phyloP scores from a whole-genome alignment of 2,329 filamentous ascomycete genomes.

The Fusarium armeniacum region DNA sequence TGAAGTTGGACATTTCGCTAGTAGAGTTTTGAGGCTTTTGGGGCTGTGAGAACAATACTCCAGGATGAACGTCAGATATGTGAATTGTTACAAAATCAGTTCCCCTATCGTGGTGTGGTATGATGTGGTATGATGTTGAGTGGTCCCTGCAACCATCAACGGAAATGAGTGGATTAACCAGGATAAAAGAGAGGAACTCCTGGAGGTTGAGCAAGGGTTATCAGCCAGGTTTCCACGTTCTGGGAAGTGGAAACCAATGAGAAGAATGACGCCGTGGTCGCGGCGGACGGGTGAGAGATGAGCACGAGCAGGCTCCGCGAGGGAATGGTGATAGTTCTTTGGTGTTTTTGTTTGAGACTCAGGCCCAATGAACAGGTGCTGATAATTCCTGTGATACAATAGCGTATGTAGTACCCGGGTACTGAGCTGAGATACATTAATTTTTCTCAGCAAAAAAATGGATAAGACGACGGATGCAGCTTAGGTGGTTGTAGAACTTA shows the following conservation, averaged over 20 bases:
- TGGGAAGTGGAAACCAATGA: constrained; percentile 21
- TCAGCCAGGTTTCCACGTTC: constrained; percentile 23
- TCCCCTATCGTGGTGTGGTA: constrained; percentile 19
- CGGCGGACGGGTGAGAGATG: constrained; percentile 3
- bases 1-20: background rate
- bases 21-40: background rate
- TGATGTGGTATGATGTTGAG: constrained; percentile 9
- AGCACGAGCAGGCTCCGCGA: constrained; percentile 5
- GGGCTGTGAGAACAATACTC: constrained; percentile 11
- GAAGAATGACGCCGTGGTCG: constrained; percentile 9
- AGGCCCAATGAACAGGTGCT: background rate
- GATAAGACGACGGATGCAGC: constrained; percentile 42
- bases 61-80: background rate
- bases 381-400: constrained; percentile 12
- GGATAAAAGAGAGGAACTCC: constrained; percentile 33
- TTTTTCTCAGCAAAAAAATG: background rate
- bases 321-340: background rate
- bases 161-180: constrained; percentile 43
- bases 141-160: constrained; percentile 28
- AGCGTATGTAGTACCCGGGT: constrained; percentile 9
- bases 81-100: constrained; percentile 1
- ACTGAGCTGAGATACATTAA: background rate
- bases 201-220: constrained; percentile 30
- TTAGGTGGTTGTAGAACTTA: constrained; percentile 30
- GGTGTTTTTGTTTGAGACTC: constrained; percentile 2